Conservation (phyloP, 2,329 filamentous ascomycete species). For the Fusarium floridanum region DNA sequence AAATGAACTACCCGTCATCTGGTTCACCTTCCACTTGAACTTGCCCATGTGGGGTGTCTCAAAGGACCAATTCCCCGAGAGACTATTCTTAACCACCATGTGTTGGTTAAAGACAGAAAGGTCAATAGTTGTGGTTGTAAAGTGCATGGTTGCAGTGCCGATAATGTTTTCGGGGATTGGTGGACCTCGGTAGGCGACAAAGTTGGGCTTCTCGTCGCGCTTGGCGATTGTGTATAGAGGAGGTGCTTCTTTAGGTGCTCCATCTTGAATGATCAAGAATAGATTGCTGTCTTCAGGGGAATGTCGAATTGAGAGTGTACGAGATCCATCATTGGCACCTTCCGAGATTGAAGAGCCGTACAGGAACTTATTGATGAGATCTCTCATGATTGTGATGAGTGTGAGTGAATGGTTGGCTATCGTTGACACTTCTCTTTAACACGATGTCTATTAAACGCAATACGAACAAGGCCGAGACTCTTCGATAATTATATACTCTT, state of each 20-base stretch:
- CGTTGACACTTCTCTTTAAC: neutral
- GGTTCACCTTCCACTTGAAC: slow-evolving; percentile 47
- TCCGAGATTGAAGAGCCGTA: slow-evolving; percentile 20
- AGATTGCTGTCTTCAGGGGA: slow-evolving; percentile 14
- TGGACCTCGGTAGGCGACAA: slow-evolving; percentile 32
- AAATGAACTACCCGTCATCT: slow-evolving; percentile 24
- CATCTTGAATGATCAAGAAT: slow-evolving; percentile 27
- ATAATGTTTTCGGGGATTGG: slow-evolving; percentile 26
- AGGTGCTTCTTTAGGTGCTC: slow-evolving; percentile 25
- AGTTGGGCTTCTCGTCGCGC: slow-evolving; percentile 23
- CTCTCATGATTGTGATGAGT: slow-evolving; percentile 8
- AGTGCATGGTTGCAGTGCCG: slow-evolving; percentile 38
- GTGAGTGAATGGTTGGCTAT: neutral
- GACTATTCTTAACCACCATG: slow-evolving; percentile 34
- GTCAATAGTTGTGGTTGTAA: slow-evolving; percentile 28
- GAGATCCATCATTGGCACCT: slow-evolving; percentile 16
- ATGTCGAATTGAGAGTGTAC: slow-evolving; percentile 23
- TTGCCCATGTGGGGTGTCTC: slow-evolving; percentile 34
- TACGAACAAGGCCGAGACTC: neutral
- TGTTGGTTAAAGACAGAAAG: slow-evolving; percentile 38
- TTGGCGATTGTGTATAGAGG: slow-evolving; percentile 40
- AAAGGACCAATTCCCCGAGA: slow-evolving; percentile 36
- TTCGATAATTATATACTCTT: neutral
- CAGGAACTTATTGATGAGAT: slow-evolving; percentile 32
- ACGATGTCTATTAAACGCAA: neutral